Base-by-base conservation (phyloP, 1,139 yeast genomes). In the Blastobotrys serpentis region DNA sequence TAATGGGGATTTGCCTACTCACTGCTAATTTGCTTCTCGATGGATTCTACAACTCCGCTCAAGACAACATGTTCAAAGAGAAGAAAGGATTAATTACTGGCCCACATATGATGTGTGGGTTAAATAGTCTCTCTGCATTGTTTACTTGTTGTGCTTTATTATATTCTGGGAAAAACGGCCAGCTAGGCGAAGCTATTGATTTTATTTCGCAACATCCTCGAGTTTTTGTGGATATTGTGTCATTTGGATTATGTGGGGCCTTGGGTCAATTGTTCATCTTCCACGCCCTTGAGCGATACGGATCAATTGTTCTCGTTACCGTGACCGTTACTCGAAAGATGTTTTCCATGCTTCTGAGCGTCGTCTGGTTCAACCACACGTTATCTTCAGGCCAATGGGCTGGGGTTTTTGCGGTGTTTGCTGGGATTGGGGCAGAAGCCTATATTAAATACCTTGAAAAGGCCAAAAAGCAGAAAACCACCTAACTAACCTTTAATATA, bases 321-420 rank as follows among this genome's bases (percentile, higher is more conserved):
- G 94, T 95, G 16, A 94, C 98, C 0, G 97, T 92, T 6, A 90
- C 98, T 0, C 77, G 99, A 56, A 92, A 92, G 63, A 90, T 92
- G 97, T 73, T 89, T 47, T 88, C 97, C 45, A 90, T 92, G 98
- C 75, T 89, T 17, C 69, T 92, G 51, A 86, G 96, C 61, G 96
- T 92, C 46, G 65, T 87, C 2, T 72, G 92, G 57, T 92, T 89
- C 68, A 94, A 92, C 14, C 98, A 92, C 63, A 65, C 66, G 3
- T 76, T 92, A 56, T 74, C 72, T 26, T 5, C 50, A 1, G 70
- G 73, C 3, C 98, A 94, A 68, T 86, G 96, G 88, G 43, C 71
- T 1, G 98, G 98, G 0, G 82, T 92, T 4, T 54, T 66, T 1
- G 69, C 87, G 48, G 99, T 92, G 1, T 90, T 90, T 69, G 78